These are phyloP conservation scores for Leucosporidium yakuticum DNA, from an alignment of 768 basidiomycete genomes.

Conservation along the genomic window DNA sequence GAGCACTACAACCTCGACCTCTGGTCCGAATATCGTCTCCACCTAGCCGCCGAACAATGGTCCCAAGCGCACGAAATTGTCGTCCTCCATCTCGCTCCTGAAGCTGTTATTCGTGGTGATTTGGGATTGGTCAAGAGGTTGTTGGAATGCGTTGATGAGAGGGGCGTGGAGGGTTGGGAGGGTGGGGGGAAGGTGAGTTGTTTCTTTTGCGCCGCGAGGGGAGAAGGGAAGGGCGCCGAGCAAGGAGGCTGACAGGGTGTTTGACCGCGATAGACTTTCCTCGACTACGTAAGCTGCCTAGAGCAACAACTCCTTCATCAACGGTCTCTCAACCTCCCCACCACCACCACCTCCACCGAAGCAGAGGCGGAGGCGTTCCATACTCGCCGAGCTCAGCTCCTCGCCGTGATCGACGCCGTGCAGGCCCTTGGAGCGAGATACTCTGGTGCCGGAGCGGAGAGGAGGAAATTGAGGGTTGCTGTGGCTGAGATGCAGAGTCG, in stretches of 20 bases:
- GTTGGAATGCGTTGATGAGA: constrained; percentile 59
- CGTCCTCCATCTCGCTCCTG: constrained; percentile 78
- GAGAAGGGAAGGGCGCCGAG: no score
- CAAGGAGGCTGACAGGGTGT: no score
- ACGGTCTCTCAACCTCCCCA: no score
- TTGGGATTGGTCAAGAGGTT: constrained; percentile 60
- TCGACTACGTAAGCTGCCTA: constrained; percentile 86
- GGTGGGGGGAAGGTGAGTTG: constrained; percentile 68
- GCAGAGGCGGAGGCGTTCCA: constrained; percentile 59
- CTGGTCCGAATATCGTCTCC: constrained; percentile 70
- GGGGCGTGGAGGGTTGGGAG: constrained; percentile 67
- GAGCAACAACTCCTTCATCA: constrained; percentile 45
- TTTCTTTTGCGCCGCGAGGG: not conserved
- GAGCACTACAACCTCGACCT: constrained; percentile 58
- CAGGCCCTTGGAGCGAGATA: no score
- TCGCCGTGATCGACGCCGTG: constrained; percentile 60
- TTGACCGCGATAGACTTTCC: constrained; percentile 66
- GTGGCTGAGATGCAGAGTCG: constrained; percentile 23
- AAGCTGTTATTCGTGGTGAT: constrained; percentile 69
- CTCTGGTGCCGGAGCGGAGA: not conserved
- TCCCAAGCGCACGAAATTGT: constrained; percentile 75
- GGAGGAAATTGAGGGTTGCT: constrained; percentile 17
- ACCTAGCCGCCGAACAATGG: constrained; percentile 63
- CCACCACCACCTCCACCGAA: constrained; percentile 37
- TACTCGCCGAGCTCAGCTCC: constrained; percentile 64